Conservation (phyloP, 2,329 filamentous ascomycete genomes). For the Akanthomyces muscarius region DNA sequence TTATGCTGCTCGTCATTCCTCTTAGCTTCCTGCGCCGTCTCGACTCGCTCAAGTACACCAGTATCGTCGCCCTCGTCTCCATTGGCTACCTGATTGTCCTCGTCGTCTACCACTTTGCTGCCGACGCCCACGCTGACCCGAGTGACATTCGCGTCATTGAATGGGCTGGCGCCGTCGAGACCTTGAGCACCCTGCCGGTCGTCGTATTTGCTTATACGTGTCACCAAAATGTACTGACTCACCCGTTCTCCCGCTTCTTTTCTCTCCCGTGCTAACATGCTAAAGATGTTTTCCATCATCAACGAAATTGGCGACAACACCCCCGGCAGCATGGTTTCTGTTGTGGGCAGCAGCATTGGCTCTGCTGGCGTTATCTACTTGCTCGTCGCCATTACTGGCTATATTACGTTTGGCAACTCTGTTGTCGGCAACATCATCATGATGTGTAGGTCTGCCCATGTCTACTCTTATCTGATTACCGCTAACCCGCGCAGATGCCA, state of each 20-base stretch:
- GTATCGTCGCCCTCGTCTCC: conserved; percentile 81
- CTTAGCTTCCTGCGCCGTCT: conserved; percentile 86
- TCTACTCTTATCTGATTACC: no score
- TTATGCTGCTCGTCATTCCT: conserved; percentile 95
- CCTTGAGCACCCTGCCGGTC: conserved; percentile 83
- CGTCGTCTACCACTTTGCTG: conserved; percentile 87
- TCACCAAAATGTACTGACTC: conserved; percentile 74
- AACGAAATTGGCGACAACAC: conserved; percentile 90
- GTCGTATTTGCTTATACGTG: conserved; percentile 99
- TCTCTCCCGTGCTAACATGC: conserved; percentile 27
- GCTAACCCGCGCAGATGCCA: conserved; percentile 33
- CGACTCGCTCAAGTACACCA: conserved; percentile 97
- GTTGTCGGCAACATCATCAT: conserved; percentile 90
- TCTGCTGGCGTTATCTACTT: conserved; percentile 84
- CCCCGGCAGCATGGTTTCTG: conserved; percentile 66
- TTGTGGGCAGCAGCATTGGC: conserved; percentile 81
- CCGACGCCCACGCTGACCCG: conserved; percentile 70
- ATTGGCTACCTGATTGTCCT: conserved; percentile 92
- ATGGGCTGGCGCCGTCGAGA: conserved; percentile 75
- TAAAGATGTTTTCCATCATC: conserved; percentile 93
- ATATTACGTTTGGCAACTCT: conserved; percentile 88
- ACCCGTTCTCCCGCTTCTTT: background rate
- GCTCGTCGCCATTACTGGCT: conserved; percentile 89
- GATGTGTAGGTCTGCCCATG: conserved; percentile 63
- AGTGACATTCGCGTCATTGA: conserved; percentile 70